Evolutionary conservation across 2,329 filamentous ascomycete genomes (phyloP), one percentile per base, ranked within the genome.

Genomic region (Bisporella sp.): DNA sequence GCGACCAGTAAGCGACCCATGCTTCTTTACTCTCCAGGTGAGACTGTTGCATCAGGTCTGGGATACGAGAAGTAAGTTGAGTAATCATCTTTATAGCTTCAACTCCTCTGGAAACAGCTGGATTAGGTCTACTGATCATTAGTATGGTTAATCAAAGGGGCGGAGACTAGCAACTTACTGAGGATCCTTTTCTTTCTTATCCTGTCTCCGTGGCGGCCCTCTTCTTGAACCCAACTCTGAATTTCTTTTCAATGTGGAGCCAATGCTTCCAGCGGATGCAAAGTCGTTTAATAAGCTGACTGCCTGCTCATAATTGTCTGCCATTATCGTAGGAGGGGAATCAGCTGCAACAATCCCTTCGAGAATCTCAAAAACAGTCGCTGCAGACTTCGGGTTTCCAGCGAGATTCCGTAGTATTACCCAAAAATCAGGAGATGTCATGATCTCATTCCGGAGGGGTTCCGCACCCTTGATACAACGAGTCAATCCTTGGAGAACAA

Each of bases 391-490:
- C 3, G 81, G 71, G 54, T 85, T 79, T 29, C 76, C 74, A 44
- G 88, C 82, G 13, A 99, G 73, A 32, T 82, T 79, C 54, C 89
- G 84, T 47, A 99, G 74, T 11, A 96, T 87, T 5, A 86, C 85
- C 93, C 93, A 99, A 68, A 99, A 97, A 64, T 99, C 93, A 0
- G 93, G 93, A 13, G 92, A 97, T 11, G 89, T 92, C 69, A 95
- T 95, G 59, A 97, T 87, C 69, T 97, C 92, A 59, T 88, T 96
- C 51, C 89, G 83, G 31, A 99, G 73, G 9, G 87, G 82, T 30
- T 84, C 83, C 1, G 89, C 82, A 53, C 86, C 81, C 47, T 85
- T 82, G 57, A 96, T 87, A 61, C 91, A 96, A 42, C 84, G 75
- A 42, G 84, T 80, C 30, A 99, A 73, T 0, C 92, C 92, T 60